Evolutionary conservation across 2,329 filamentous ascomycete species (phyloP), one percentile per base, ranked within the genome.

Genomic region (Alternaria infectoria): DNA sequence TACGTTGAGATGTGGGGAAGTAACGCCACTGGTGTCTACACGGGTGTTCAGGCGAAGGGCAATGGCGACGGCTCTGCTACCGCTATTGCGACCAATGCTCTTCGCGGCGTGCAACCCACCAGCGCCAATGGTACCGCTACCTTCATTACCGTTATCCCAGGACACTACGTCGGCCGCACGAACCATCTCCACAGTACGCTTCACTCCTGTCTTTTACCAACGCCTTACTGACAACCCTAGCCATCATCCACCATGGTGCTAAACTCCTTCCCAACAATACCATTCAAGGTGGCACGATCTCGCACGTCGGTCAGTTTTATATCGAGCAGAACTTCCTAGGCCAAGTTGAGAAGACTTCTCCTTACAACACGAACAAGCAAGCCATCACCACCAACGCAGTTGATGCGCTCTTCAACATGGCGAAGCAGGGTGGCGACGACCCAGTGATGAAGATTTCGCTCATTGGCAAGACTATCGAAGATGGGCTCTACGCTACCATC

Each of bases 281-380:
- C 61, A 83, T 87, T 65, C 76, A 78, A 44, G 85, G 82, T 63
- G 81, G 82, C 15, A 81, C 79, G 54, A 83, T 86, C 61, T 84
- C 85, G 8, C 88, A 91, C 78, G 83, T 90, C 43, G 88, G 89
- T 17, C 89, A 91, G 74, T 73, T 89, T 54, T 91, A 88, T 83
- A 88, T 88, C 59, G 87, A 91, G 74, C 85, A 90, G 73, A 81
- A 82, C 65, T 83, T 91, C 10, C 84, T 87, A 67, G 69, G 70
- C 25, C 66, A 80, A 43, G 86, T 90, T 58, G 84, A 88, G 64
- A 74, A 75, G 10, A 80, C 78, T 1, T 62, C 73, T 0, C 85
- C 86, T 4, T 83, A 84, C 75, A 81, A 74, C 69, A 81, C 76
- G 61, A 83, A 83, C 69, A 80, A 70, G 21, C 77, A 80, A 58